Base-by-base conservation (phyloP, 2,329 filamentous ascomycete species). In the Fusarium citri region DNA sequence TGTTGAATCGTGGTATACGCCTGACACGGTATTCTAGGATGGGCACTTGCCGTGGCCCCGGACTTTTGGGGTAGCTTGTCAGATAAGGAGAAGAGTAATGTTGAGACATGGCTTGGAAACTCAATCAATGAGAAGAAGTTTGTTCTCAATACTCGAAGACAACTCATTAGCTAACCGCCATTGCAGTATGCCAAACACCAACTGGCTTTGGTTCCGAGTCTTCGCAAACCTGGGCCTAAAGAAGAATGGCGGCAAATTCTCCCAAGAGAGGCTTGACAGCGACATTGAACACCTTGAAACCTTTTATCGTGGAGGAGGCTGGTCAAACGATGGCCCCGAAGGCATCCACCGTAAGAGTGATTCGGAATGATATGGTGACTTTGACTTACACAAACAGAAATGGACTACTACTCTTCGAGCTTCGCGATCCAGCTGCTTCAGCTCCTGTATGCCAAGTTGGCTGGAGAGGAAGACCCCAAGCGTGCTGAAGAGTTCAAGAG, bases 361-460 rank as follows among this genome's bases (percentile, higher is more conserved):
- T 1, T 12, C 23, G 8, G 6, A 12, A 43, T 23, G 18, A 11
- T 12, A 15, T 15, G 20, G 31, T 20, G 10, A 28, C 22, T 18
- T 34, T 28, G 23, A 25, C 69, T 74, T 20, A 71, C 42, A 37
- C n/a, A 11, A 8, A 26, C 47, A 86, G 84, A 94, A 79, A 94
- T 94, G 89, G 92, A 94, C 77, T 94, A 94, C 76, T 95, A 94
- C 79, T 94, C 91, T 1, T 92, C 91, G 12, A 92, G 90, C 61
- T 94, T 94, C 76, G 92, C 92, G 2, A 95, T 94, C 59, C 92
- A 94, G 72, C 92, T 93, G 72, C 81, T 94, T 7, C 92, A 95
- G 76, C 85, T 95, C 0, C 82, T 94, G 1, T 95, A 94, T 69
- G 87, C 91, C 31, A 92, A 92, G 68, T 80, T 94, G 3, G 91